Conservation (phyloP, 176 grass and related monocot genomes). For the Canna indica region DNA sequence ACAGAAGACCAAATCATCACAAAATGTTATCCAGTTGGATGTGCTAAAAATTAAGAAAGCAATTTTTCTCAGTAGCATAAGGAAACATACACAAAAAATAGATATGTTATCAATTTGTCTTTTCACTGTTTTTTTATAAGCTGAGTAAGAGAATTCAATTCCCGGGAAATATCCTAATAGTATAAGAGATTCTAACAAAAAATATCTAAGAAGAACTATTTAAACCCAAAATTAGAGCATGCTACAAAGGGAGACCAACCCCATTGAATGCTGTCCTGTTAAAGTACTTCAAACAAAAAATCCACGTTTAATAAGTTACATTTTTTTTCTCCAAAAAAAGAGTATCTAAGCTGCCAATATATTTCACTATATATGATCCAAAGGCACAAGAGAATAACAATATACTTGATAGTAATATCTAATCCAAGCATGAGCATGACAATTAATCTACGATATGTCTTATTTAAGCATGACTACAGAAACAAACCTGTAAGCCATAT, state of each 20-base stretch:
- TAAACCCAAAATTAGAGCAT: too few relatives aligned
- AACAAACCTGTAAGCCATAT: slow-evolving; percentile 15
- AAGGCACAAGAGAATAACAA: too few relatives aligned
- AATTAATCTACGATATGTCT: neutral
- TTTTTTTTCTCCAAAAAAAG: neutral
- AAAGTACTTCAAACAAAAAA: neutral
- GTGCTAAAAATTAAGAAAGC: neutral
- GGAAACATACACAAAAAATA: neutral
- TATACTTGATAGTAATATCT: too few relatives aligned
- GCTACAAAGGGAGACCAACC: too few relatives aligned
- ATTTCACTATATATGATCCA: too few relatives aligned
- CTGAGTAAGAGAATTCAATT: neutral
- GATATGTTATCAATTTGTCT: neutral
- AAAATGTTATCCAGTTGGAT: neutral
- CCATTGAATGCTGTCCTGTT: too few relatives aligned
- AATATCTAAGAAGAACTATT: too few relatives aligned
- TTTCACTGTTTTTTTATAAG: neutral
- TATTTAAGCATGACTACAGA: neutral
- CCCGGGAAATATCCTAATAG: too few relatives aligned
- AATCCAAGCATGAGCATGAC: neutral
- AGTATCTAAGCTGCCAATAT: too few relatives aligned
- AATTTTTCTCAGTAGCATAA: neutral
- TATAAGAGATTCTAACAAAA: too few relatives aligned
- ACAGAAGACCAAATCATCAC: neutral
- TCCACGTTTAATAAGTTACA: neutral